Evolutionary conservation across 495 filamentous ascomycete genomes (phyloP).

Genomic region (Lindgomyces ingoldianus): DNA sequence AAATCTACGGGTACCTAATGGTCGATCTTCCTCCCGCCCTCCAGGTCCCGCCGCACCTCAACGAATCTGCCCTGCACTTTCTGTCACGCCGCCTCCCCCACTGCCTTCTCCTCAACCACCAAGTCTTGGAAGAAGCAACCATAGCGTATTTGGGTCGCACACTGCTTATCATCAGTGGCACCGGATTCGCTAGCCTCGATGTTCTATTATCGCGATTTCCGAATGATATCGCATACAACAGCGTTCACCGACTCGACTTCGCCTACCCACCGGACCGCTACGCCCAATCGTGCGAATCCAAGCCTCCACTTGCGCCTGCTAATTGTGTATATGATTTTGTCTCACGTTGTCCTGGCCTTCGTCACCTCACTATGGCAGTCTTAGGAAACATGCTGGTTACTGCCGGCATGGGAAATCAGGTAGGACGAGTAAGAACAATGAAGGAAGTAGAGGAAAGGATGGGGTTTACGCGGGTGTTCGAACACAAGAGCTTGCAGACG

Average conservation of each 20-base stretch:
- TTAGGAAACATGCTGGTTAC: neutral
- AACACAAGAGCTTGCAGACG: neutral
- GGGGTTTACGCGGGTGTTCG: neutral
- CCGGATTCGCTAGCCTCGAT: neutral
- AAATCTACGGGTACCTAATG: neutral
- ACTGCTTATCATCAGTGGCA: neutral
- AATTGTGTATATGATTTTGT: too few species aligned
- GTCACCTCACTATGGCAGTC: neutral
- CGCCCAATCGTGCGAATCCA: too few species aligned
- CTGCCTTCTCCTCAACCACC: neutral
- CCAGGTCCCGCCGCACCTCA: neutral
- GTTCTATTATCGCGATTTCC: neutral
- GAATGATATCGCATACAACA: neutral
- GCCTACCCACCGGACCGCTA: neutral
- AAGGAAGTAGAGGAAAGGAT: neutral
- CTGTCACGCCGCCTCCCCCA: neutral
- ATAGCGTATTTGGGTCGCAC: neutral
- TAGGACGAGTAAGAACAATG: neutral
- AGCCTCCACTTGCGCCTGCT: too few species aligned
- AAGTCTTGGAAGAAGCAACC: neutral
- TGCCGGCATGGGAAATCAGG: neutral
- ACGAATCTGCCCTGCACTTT: neutral
- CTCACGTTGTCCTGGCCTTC: neutral
- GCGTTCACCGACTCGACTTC: neutral
- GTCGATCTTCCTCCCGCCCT: neutral